Base-by-base conservation (phyloP, 2,329 filamentous ascomycete genomes). In the Fusarium redolens region DNA sequence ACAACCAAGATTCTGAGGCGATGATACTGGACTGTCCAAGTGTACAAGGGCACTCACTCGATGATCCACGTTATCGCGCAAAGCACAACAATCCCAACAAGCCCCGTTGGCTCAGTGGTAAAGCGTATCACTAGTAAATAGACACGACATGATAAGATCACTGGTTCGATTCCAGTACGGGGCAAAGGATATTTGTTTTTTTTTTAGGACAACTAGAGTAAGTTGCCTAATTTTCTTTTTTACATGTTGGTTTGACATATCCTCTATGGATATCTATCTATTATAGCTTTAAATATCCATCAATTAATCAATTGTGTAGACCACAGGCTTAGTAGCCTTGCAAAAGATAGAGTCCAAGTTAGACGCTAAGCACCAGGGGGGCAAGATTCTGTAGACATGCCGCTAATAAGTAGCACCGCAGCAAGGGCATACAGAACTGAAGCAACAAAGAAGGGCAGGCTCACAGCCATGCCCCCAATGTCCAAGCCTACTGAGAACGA, bases 371-470 rank as follows among this genome's bases (percentile, higher is more conserved):
- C n/a, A 11, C 18, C 31, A 6, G n/a, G 7, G 2, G 17, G 20
- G 18, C 7, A 30, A 35, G 57, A 43, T 12, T 15, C 57, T 5
- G 9, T 35, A 18, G 57, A 54, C 3, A 61, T 61, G 18, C 57
- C 37, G 22, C 5, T 4, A 15, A 61, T 0, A 31, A 61, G 47
- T 11, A 61, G 18, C 30, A n/a, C 8, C 30, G 37, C 15, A 17
- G 37, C 30, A 28, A 61, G 28, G 22, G 30, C 3, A 28, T 54
- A 54, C 13, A 60, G 17, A 9, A 37, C 4, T 5, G 47, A 31
- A 17, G 47, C 57, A 55, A 61, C 40, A 55, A 54, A 55, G 30
- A 61, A 61, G 3, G 57, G 57, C 22, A 61, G 22, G n/a, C 47
- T 54, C 5, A 61, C 10, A 4, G 47, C 57, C 5, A 55, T 61